Conservation (phyloP, 441 rosid genomes). For the Francoa sonchifolia region DNA sequence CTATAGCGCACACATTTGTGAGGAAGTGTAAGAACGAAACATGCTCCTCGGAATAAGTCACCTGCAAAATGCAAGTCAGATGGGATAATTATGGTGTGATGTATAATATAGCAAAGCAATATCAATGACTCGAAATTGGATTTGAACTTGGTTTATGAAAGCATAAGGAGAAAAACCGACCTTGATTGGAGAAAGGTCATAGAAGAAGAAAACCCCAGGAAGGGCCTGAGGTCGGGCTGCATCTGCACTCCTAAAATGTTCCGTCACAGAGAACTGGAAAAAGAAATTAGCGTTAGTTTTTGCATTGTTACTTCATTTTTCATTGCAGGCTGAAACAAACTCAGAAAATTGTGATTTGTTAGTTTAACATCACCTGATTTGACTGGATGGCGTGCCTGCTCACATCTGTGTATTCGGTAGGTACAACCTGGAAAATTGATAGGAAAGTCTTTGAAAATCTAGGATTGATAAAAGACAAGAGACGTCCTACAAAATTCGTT, state of each 20-base stretch:
- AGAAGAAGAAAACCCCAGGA: slow-evolving; percentile 92
- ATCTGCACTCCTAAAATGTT: slow-evolving; percentile 62
- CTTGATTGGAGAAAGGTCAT: slow-evolving; percentile 97
- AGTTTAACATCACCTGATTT: slow-evolving; percentile 50
- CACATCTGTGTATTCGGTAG: slow-evolving; percentile 79
- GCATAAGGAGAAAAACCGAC: no score
- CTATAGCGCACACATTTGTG: slow-evolving; percentile 29
- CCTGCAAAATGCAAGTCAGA: slow-evolving; percentile 18
- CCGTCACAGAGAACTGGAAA: slow-evolving; percentile 85
- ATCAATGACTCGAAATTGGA: no score
- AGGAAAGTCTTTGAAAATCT: no score
- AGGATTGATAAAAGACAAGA: no score
- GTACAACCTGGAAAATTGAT: slow-evolving; percentile 71
- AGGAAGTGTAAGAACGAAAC: slow-evolving; percentile 28
- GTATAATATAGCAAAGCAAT: no score
- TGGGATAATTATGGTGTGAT: no score
- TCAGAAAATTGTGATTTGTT: background rate
- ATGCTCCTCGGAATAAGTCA: slow-evolving; percentile 29
- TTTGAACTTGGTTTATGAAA: no score
- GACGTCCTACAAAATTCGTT: no score
- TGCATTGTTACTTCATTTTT: slow-evolving; percentile 7
- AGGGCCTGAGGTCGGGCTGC: slow-evolving; percentile 53
- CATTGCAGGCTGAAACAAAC: background rate
- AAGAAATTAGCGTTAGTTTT: slow-evolving; percentile 6
- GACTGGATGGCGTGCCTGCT: slow-evolving; percentile 69